Conservation (phyloP, 768 basidiomycete genomes). For the Pholiota molesta region DNA sequence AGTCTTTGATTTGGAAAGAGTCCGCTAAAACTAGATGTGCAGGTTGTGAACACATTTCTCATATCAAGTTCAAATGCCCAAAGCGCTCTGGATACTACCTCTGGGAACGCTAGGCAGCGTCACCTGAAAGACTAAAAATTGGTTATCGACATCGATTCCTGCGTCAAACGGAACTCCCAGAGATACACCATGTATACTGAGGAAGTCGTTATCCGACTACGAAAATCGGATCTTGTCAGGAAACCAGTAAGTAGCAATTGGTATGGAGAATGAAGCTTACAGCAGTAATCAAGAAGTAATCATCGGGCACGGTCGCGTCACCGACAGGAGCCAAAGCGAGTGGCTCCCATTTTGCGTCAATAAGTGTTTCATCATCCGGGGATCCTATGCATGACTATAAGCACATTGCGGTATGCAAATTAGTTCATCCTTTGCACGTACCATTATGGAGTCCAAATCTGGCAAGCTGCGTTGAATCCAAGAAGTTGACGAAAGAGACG, state of each 20-base stretch:
- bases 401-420: background rate
- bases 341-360: constrained; percentile 70
- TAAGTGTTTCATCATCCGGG: constrained; percentile 51
- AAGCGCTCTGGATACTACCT: constrained; percentile 19
- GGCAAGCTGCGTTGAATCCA: constrained; percentile 54
- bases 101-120: constrained; percentile 46
- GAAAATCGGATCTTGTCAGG: background rate
- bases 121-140: constrained; percentile 59
- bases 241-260: too few relatives aligned
- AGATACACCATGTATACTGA: constrained; percentile 52
- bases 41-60: too few relatives aligned
- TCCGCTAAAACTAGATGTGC: too few relatives aligned
- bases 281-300: constrained; percentile 68
- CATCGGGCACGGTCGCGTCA: constrained; percentile 55
- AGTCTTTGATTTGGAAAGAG: too few relatives aligned
- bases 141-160: constrained; percentile 57
- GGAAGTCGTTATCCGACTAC: constrained; percentile 65
- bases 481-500: constrained; percentile 56
- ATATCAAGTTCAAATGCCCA: constrained; percentile 14
- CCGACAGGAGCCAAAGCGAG: constrained; percentile 57
- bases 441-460: constrained; percentile 70
- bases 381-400: background rate
- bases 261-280: constrained; percentile 38
- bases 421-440: constrained; percentile 13
- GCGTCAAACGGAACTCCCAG: constrained; percentile 52